These are phyloP conservation scores for Carpinus fangiana DNA, from an alignment of 306 rosid genomes.

Conservation along the genomic window DNA sequence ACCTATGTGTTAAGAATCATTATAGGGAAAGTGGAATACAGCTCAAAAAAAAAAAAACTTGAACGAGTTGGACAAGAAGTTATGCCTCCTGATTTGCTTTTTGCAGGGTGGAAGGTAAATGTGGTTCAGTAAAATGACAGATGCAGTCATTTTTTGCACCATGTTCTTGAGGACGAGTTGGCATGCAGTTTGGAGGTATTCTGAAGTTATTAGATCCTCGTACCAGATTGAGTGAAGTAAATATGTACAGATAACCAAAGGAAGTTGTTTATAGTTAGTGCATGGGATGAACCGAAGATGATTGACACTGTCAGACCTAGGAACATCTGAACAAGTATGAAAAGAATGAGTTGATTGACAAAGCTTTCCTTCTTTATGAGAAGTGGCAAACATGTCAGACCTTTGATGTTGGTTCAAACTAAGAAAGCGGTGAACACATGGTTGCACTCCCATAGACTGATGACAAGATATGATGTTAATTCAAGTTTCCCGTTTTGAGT, in stretches of 20 bases:
- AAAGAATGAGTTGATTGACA: background rate
- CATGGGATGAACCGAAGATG: background rate
- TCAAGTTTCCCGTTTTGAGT: constrained; percentile 1
- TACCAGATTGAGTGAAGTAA: background rate
- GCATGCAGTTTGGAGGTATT: background rate
- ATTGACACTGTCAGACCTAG: background rate
- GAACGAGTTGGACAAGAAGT: background rate
- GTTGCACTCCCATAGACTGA: background rate
- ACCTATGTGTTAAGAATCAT: constrained; percentile 16
- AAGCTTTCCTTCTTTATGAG: background rate
- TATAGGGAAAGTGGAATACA: background rate
- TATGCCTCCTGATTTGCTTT: background rate
- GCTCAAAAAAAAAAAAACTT: background rate
- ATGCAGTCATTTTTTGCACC: background rate
- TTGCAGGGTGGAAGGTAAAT: background rate
- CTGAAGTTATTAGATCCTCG: background rate
- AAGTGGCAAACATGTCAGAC: background rate
- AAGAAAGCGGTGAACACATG: background rate
- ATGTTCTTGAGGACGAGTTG: background rate
- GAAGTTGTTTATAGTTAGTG: background rate
- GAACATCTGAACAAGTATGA: background rate
- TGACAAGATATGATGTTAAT: background rate
- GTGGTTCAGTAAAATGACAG: background rate
- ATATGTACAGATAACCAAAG: background rate
- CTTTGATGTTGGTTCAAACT: background rate